Percentiles rank a stretch among this genome's conserved stretches.
phyloP scores from a whole-genome alignment of 192 early-diverging fungal species.

The Dissophora ornata region DNA sequence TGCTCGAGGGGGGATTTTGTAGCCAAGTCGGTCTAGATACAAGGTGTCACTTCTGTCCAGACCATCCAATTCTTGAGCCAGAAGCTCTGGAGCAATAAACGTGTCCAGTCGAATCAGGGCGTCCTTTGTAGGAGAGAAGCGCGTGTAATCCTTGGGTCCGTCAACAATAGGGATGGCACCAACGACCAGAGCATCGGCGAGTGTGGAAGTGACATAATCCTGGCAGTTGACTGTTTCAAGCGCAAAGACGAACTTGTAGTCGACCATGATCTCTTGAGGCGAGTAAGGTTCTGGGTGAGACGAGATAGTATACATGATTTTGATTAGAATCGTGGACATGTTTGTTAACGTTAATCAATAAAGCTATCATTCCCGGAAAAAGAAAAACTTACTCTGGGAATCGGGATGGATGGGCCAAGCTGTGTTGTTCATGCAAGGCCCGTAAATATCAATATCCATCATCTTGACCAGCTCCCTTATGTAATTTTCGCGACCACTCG shows the following conservation, averaged over 20 bases:
- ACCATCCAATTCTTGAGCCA: slow-evolving; percentile 18
- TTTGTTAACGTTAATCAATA: too few species aligned
- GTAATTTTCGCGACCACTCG: slow-evolving; percentile 29
- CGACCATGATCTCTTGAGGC: slow-evolving; percentile 17
- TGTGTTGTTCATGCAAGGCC: slow-evolving; percentile 24
- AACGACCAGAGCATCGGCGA: slow-evolving; percentile 20
- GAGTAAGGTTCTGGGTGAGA: background rate
- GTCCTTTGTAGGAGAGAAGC: slow-evolving; percentile 17
- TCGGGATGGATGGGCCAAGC: slow-evolving; percentile 12
- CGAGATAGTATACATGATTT: background rate
- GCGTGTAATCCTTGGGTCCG: slow-evolving; percentile 26
- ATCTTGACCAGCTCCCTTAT: slow-evolving; percentile 16
- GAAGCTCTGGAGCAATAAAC: slow-evolving; percentile 23
- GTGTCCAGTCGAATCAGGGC: slow-evolving; percentile 12
- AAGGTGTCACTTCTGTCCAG: slow-evolving; percentile 13
- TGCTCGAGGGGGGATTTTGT: too few species aligned
- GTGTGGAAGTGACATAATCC: slow-evolving; percentile 23
- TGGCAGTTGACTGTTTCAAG: slow-evolving; percentile 31
- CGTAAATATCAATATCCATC: slow-evolving; percentile 47
- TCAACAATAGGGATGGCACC: slow-evolving; percentile 38
- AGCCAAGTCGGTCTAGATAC: slow-evolving; percentile 8
- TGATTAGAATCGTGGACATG: too few species aligned
- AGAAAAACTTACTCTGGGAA: slow-evolving; percentile 7
- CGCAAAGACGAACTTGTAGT: slow-evolving; percentile 38
- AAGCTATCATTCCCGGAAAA: too few species aligned